Conservation (phyloP, 129 eudicot species). For the carrot (Daucus carota) region DH1_v3.0 NC_030387.2:38153001-38153500, state of each 20-base stretch:
- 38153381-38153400: not conserved
- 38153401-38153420: not conserved
- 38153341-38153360: not conserved
- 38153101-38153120: slow-evolving; percentile 78
- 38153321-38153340: not conserved
- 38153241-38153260: not conserved
- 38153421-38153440: not conserved
- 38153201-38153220: slow-evolving; percentile 34
- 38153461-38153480: not conserved
- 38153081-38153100: slow-evolving; percentile 25
- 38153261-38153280: not conserved
- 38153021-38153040: not conserved
- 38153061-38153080: not conserved
- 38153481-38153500: not conserved
- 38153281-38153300: not conserved
- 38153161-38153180: slow-evolving; percentile 74
- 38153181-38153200: slow-evolving; percentile 59
- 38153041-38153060: not conserved
- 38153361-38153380: not conserved
- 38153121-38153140: slow-evolving; percentile 62
- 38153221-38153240: not conserved
- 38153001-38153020: not conserved
- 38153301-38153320: not conserved
- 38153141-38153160: slow-evolving; percentile 47
- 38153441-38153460: not conserved